These are phyloP conservation scores for Lichtheimia hyalospora DNA, from an alignment of 371 early-diverging fungal genomes.

Conservation along the genomic window DNA sequence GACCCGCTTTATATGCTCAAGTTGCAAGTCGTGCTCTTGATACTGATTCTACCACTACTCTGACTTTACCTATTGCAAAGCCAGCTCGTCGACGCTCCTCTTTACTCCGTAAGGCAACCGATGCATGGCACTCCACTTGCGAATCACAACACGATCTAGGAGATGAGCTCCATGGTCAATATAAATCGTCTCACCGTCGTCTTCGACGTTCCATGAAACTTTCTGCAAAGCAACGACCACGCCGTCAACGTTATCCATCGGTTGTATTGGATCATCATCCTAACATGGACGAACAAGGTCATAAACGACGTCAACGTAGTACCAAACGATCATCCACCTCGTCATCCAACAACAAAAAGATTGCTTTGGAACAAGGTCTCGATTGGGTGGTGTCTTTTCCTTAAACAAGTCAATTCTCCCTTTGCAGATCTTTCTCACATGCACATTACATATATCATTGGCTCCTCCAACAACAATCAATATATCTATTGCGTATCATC, in stretches of 20 bases:
- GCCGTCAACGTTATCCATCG: background rate
- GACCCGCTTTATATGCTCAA: too few species aligned
- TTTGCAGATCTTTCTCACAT: too few species aligned
- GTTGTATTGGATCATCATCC: background rate
- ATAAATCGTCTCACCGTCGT: background rate
- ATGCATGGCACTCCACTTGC: too few species aligned
- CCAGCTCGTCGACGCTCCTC: too few species aligned
- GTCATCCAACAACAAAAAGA: background rate
- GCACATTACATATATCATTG: background rate
- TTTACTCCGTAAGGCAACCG: too few species aligned
- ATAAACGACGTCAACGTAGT: background rate
- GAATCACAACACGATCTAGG: too few species aligned
- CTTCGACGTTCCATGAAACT: background rate
- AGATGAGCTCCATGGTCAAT: constrained; percentile 1
- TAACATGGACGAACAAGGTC: background rate
- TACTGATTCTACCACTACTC: too few species aligned
- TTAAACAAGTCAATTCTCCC: too few species aligned
- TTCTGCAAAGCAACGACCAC: background rate
- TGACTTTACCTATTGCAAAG: too few species aligned
- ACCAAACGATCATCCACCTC: background rate
- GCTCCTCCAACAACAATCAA: background rate
- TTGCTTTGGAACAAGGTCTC: background rate
- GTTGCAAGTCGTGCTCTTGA: too few species aligned
- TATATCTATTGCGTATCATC: background rate
- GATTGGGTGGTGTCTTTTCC: background rate